Base-by-base conservation (phyloP, 1,284 basidiomycete genomes). In the Mycena citricolor region DNA sequence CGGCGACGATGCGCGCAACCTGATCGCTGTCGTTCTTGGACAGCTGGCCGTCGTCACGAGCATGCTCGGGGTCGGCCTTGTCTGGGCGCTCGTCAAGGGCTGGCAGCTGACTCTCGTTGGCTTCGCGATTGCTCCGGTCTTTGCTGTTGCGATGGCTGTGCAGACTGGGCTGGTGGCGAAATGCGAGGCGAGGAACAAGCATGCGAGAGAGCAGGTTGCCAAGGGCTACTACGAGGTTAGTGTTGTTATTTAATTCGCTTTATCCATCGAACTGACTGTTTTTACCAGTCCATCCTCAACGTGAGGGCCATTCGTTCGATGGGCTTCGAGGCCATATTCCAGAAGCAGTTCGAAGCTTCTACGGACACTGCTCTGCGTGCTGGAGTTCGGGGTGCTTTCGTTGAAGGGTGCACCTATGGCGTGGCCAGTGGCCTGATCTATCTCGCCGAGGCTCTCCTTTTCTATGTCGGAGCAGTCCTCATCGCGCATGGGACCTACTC, bases 21-120 rank as follows among this genome's bases (percentile, higher is more conserved):
- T 98, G 26, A 73, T 98, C 46, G 76, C 86, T 2, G 76, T 83
- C 5, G 82, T 95, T 28, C 65, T 90, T 37, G 80, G 81, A 0
- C 88, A 94, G 61, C 69, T 72, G 8, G 58, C 84, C 22, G 86
- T 93, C 7, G 86, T 95, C 10, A 45, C 70, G 2, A 71, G 87
- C 5, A 97, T 99, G 92, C 74, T 97, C 35, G 62, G 72, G 1
- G 70, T 94, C 10, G 93, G 91, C 3, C 66, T 97, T 13, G 62
- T 88, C 8, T 98, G 94, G 94, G 91, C 95, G 0, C 71, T 97
- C 60, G 78, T 79, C 1, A 70, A 78, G 21, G 93, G 92, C 0
- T 99, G 95, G 95, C 84, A 97, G 66, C 73, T 99, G 47, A 97
- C 94, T 0, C 77, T 99, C 14, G 90, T 91, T 1, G 95, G 93